phyloP scores from a whole-genome alignment of 2,329 filamentous ascomycete genomes.

The Arthrocladium fulminans region DNA sequence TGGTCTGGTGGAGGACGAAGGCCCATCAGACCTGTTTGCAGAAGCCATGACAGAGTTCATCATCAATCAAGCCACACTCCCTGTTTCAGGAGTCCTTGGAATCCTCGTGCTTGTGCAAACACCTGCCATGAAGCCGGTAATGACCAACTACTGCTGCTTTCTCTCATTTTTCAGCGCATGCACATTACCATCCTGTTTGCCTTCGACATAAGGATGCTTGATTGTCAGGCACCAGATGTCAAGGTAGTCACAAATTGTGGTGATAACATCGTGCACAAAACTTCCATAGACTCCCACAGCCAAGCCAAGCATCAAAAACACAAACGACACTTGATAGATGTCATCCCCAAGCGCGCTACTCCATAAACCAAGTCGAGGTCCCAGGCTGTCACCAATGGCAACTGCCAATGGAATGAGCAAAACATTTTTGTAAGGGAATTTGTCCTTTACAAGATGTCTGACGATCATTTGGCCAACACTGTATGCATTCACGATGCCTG shows the following conservation, averaged over 20 bases:
- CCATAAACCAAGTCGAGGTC: conserved; percentile 63
- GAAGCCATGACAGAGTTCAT: not conserved
- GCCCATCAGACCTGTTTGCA: not conserved
- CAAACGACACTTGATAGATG: conserved; percentile 82
- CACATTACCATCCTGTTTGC: conserved; percentile 14
- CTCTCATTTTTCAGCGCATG: conserved; percentile 9
- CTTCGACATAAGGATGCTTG: conserved; percentile 61
- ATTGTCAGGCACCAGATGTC: conserved; percentile 99
- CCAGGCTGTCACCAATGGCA: conserved; percentile 71
- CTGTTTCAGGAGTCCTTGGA: not conserved
- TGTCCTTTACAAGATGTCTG: conserved; percentile 77
- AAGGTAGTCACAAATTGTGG: conserved; percentile 93
- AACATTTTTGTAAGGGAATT: conserved; percentile 86
- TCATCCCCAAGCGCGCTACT: conserved; percentile 63
- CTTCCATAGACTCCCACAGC: conserved; percentile 90
- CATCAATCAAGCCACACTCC: not conserved
- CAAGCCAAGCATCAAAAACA: conserved; percentile 78
- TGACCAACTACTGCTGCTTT: conserved; percentile 3
- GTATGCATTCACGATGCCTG: conserved; percentile 86
- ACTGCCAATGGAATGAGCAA: conserved; percentile 67
- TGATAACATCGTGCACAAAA: conserved; percentile 92
- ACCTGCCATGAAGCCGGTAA: not conserved
- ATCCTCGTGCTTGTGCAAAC: not conserved
- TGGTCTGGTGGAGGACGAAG: not conserved
- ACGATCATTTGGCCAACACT: conserved; percentile 93